Base-by-base conservation (phyloP, 1,284 basidiomycete species). In the Puccinia brachypodii region DNA sequence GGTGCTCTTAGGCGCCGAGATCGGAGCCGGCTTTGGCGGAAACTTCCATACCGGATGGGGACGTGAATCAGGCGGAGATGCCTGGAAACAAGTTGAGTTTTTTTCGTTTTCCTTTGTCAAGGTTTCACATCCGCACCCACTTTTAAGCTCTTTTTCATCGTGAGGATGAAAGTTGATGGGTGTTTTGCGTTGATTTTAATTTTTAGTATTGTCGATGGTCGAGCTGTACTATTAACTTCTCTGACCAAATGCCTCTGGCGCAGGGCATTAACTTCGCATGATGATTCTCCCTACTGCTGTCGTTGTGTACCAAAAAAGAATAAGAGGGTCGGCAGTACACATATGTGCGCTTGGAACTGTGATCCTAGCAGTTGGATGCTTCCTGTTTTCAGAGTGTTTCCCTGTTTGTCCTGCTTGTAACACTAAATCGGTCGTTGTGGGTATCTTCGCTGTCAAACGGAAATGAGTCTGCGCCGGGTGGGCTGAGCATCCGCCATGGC, bases 41-140 rank as follows among this genome's bases (percentile, higher is more conserved):
- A 96, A 96, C 89, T 95, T 96, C 91, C 92, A 82, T 53, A 88
- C 88, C 1, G 89, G 88, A 82, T 95, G 94, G 94, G 96, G 96
- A n/a, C 91, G 95, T 80, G 95, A 98, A 88, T 95, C 93, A 19
- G 95, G 95, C 47, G 95, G 95, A 68, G 95, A 98, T 87, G 93
- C 95, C 33, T 98, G 95, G 95, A 96, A 96, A 87, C 94, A 96
- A 93, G 82, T 94, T 93, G 92, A 83, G 76, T 66, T 7, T 47
- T n/a, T n/a, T n/a, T 44, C 22, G 66, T 64, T 77, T 25, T 28
- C 36, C 28, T 47, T 44, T 9, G 22, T n/a, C 19, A 42, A 25
- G n/a, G 42, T 73, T 66, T 56, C 9, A 25, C 22, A 19, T 47
- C 47, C 25, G 14, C 6, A 22, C 6, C 2, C 13, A 31, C 36